Conservation (phyloP, 768 basidiomycete species). For the Pisolithus orientalis region DNA sequence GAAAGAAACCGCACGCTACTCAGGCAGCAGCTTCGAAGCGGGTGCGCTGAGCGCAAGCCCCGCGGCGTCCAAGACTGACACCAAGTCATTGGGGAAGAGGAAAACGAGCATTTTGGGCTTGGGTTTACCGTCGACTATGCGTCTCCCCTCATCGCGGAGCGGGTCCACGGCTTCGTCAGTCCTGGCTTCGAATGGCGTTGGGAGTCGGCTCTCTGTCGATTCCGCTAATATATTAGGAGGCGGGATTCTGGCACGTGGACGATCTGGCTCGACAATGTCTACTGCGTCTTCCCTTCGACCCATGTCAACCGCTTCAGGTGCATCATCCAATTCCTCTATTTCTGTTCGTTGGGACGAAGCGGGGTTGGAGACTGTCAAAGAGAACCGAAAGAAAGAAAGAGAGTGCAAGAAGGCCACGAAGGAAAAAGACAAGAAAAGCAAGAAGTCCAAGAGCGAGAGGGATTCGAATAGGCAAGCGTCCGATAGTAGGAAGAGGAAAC, state of each 20-base stretch:
- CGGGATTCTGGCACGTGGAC: constrained; percentile 27
- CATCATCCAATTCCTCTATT: constrained; percentile 36
- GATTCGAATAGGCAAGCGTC: constrained; percentile 37
- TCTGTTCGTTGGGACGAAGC: constrained; percentile 46
- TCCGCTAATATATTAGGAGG: constrained; percentile 24
- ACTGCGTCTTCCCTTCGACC: constrained; percentile 43
- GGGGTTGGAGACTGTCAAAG: constrained; percentile 42
- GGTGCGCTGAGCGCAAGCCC: constrained; percentile 45
- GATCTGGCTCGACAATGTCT: constrained; percentile 36
- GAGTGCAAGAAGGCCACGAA: constrained; percentile 30
- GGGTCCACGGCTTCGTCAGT: constrained; percentile 33
- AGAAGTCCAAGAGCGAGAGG: constrained; percentile 22
- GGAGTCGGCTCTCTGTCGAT: constrained; percentile 25
- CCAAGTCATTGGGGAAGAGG: constrained; percentile 43
- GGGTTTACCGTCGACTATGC: constrained; percentile 52
- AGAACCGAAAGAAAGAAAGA: constrained; percentile 36
- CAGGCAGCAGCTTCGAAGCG: constrained; percentile 62
- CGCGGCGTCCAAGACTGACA: constrained; percentile 14
- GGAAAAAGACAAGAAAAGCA: constrained; percentile 22
- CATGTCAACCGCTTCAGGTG: constrained; percentile 34
- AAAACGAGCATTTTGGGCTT: constrained; percentile 58
- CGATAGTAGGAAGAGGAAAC: constrained; percentile 49
- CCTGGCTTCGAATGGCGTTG: constrained; percentile 9
- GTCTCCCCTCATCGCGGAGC: constrained; percentile 32
- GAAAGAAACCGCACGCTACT: constrained; percentile 36